Evolutionary conservation across 2,329 filamentous ascomycete genomes (phyloP), one percentile per base, ranked within the genome.

Genomic region (Pseudopyrenochaeta lycopersici): DNA sequence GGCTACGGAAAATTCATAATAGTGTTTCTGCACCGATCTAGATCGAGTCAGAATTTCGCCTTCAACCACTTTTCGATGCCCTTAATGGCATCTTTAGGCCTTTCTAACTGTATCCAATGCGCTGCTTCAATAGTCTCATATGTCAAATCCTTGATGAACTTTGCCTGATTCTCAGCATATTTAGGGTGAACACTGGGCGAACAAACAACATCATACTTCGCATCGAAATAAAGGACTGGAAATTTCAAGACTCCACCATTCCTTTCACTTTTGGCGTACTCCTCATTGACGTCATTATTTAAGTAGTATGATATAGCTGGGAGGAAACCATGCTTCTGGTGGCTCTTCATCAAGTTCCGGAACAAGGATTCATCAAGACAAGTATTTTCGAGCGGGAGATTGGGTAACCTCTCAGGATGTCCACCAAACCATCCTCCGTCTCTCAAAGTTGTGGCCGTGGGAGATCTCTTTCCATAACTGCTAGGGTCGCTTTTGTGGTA

Each of bases 281-380:
- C 72, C 3, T 56, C 61, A 46, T 83, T 83, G 10, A 60, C 65
- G 5, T 72, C 66, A 53, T 80, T 76, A 56, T 83, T 78, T 32
- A 77, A 52, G 51, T 83, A 83, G 56, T 74, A 79, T 0, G 76
- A 71, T 27, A 69, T 72, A 1, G 74, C 65, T 1, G 72, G 66
- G 58, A 71, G 78, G 52, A 76, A 77, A 0, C 79, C 77, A 5
- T 76, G 77, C 55, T 68, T 70, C 56, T 9, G 4, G 23, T 27
- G 23, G 23, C 23, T 27, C 23, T 27, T 27, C 23, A 27, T 4
- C 9, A 27, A 9, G 23, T 27, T 27, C 9, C 9, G 23, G 23
- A 5, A 27, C 23, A 27, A 27, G 23, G 23, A 27, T 27, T 27
- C 23, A 9, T 27, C 23, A 4, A 27, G 23, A 27, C 23, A 27